Conservation (phyloP, 352 stramenopile species). For the Phytophthora boehmeriae region DNA sequence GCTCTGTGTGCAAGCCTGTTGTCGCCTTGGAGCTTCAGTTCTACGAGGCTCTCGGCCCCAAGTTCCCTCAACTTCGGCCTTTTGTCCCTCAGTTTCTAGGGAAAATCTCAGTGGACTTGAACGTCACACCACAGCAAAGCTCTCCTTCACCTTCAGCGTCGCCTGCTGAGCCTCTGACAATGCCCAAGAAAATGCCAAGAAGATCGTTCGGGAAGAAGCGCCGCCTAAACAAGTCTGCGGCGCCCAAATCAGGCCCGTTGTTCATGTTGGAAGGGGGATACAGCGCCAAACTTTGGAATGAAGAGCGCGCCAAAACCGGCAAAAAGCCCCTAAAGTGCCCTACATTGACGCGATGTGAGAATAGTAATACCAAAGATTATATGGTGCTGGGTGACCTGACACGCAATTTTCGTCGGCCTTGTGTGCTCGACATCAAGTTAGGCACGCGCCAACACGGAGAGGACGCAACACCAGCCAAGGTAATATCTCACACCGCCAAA, state of each 20-base stretch:
- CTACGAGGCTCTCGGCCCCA: conserved; percentile 60
- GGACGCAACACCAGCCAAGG: conserved; percentile 70
- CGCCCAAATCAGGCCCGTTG: conserved; percentile 7
- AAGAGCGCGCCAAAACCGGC: conserved; percentile 42
- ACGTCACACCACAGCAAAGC: conserved; percentile 11
- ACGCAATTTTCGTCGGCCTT: conserved; percentile 61
- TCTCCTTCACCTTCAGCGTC: conserved; percentile 14
- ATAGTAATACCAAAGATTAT: conserved; percentile 45
- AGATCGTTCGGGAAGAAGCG: conserved; percentile 44
- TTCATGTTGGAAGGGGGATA: conserved; percentile 40
- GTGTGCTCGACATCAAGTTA: conserved; percentile 86
- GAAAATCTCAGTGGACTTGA: conserved; percentile 65
- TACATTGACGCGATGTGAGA: conserved; percentile 18
- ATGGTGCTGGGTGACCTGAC: conserved; percentile 77
- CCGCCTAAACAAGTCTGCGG: conserved; percentile 31
- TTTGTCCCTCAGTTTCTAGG: conserved; percentile 77
- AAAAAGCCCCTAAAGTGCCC: conserved; percentile 14
- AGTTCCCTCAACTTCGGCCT: conserved; percentile 60
- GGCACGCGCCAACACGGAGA: conserved; percentile 78
- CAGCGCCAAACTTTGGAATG: conserved; percentile 68
- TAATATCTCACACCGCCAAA: conserved; percentile 71
- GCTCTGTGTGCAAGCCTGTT: conserved; percentile 80
- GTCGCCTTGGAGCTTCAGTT: conserved; percentile 79
- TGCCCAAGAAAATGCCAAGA: conserved; percentile 24
- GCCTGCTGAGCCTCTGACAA: conserved; percentile 12